Evolutionary conservation across 352 stramenopile species (phyloP).

Genomic region (Globisporangium middletonii): DNA sequence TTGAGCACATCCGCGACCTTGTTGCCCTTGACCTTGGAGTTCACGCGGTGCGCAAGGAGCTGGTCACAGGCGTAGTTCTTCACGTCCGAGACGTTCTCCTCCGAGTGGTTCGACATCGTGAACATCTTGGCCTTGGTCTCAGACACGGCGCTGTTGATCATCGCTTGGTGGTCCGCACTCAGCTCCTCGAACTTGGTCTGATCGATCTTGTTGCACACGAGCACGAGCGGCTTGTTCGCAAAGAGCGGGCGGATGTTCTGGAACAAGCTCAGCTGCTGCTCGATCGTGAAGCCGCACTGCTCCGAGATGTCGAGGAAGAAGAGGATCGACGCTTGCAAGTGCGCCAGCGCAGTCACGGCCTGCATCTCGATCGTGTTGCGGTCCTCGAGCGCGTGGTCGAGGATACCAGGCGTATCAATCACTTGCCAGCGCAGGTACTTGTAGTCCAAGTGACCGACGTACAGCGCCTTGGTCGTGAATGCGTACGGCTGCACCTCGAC

Average conservation of each 20-base stretch:
- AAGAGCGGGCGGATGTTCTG: constrained; percentile 98
- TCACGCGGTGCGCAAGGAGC: constrained; percentile 92
- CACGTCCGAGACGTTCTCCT: constrained; percentile 95
- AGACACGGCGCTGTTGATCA: constrained; percentile 78
- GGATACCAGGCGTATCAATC: constrained; percentile 99
- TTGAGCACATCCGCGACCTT: constrained; percentile 97
- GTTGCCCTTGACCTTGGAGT: constrained; percentile 92
- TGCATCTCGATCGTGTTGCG: constrained; percentile 99
- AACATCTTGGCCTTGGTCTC: too few relatives aligned
- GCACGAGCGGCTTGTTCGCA: constrained; percentile 98
- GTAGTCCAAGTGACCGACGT: constrained; percentile 99
- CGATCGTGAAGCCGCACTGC: constrained; percentile 99
- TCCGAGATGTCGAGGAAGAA: constrained; percentile 99
- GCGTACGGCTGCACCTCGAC: constrained; percentile 99
- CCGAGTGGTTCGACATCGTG: too few relatives aligned
- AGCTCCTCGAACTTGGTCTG: constrained; percentile 93
- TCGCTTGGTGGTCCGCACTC: constrained; percentile 56
- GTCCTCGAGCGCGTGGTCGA: constrained; percentile 99
- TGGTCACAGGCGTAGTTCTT: constrained; percentile 96
- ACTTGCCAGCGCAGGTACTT: constrained; percentile 99
- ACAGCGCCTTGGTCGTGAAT: constrained; percentile 99
- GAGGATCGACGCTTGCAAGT: constrained; percentile 98
- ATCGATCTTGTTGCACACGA: constrained; percentile 99
- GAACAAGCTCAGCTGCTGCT: constrained; percentile 97
- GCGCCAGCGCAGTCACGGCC: constrained; percentile 98